Conservation (phyloP, 257 asterid genomes). For the Solanum pennellii region DNA sequence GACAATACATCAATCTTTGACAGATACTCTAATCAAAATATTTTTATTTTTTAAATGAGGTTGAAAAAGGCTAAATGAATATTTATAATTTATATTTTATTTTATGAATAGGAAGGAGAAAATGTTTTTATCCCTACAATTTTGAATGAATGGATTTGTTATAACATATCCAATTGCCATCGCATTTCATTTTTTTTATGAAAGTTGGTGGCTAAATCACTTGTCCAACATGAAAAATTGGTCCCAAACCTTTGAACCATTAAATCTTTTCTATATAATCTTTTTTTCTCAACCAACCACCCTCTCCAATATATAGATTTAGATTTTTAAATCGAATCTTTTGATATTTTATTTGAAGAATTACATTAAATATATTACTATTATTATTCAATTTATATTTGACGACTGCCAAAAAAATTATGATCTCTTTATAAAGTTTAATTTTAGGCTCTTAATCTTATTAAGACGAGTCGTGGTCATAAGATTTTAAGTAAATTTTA, state of each 20-base stretch:
- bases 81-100: too few relatives aligned
- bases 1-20: not conserved
- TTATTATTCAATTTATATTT: too few relatives aligned
- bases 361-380: too few relatives aligned
- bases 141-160: not conserved
- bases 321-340: too few relatives aligned
- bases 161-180: not conserved
- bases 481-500: not conserved
- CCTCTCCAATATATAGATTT: not conserved
- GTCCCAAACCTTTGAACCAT: not conserved
- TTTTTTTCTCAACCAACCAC: not conserved
- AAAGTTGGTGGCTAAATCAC: conserved; percentile 1
- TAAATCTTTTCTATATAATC: not conserved
- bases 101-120: not conserved
- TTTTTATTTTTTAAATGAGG: too few relatives aligned
- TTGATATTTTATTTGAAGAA: rapidly evolving
- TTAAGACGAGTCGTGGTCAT: not conserved
- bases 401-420: too few relatives aligned
- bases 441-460: not conserved
- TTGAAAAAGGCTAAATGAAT: not conserved
- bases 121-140: not conserved
- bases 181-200: not conserved
- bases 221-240: not conserved
- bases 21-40: too few relatives aligned
- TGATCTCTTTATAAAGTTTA: too few relatives aligned